Evolutionary conservation across 305 asterid species (phyloP).

Genomic region (Withania somnifera): DNA sequence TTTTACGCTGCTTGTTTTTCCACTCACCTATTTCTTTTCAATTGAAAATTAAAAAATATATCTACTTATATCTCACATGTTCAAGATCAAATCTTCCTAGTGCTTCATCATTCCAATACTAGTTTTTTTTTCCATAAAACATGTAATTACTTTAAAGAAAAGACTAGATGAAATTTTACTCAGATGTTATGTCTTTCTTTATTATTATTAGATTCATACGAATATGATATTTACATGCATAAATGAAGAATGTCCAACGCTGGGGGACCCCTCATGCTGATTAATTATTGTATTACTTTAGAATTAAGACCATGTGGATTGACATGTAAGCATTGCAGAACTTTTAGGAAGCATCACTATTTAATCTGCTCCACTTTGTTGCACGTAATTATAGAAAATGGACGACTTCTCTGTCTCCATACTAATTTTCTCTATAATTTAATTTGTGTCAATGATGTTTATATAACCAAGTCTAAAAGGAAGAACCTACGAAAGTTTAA

Average conservation of each 20-base stretch:
- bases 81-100: too few relatives aligned
- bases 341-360: constrained; percentile 3
- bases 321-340: not conserved
- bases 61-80: too few relatives aligned
- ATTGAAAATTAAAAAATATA: too few relatives aligned
- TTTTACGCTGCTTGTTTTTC: too few relatives aligned
- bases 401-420: not conserved
- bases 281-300: not conserved
- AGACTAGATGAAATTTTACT: not conserved
- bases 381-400: not conserved
- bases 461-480: not conserved
- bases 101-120: too few relatives aligned
- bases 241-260: not conserved
- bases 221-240: not conserved
- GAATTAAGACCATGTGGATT: not conserved
- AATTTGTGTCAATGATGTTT: not conserved
- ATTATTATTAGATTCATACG: not conserved
- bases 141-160: too few relatives aligned
- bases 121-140: too few relatives aligned
- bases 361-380: not conserved
- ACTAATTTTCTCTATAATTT: not conserved
- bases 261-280: not conserved
- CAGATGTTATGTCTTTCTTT: not conserved
- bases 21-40: too few relatives aligned
- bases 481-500: not conserved